Evolutionary conservation across 345 rosid species (phyloP).

Genomic region (Eutrema japonicum): DNA sequence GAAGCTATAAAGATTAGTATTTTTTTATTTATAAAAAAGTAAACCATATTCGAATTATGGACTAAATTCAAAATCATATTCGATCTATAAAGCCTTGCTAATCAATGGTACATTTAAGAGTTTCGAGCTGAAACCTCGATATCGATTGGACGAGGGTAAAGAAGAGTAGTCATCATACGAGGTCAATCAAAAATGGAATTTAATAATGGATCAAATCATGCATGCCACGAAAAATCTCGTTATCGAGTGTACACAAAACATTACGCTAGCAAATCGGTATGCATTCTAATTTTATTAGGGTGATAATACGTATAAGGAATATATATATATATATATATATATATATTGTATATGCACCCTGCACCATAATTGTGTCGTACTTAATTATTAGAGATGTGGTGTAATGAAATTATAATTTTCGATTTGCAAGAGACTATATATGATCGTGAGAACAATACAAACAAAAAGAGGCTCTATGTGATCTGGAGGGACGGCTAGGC

Average conservation of each 20-base stretch:
- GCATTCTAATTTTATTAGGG: not conserved
- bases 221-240: slow-evolving; percentile 27
- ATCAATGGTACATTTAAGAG: not conserved
- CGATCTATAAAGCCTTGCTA: not conserved
- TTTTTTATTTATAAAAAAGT: no score
- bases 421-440: not conserved
- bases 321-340: not conserved
- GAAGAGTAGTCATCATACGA: slow-evolving; percentile 8
- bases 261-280: slow-evolving; percentile 6
- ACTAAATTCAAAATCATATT: no score
- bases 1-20: not conserved
- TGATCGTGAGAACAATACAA: slow-evolving; percentile 15
- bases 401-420: slow-evolving; percentile 18
- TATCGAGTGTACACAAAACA: slow-evolving; percentile 23
- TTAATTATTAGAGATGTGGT: slow-evolving; percentile 29
- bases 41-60: slow-evolving; percentile 3
- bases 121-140: not conserved
- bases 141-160: slow-evolving; percentile 10
- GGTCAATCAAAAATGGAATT: slow-evolving; percentile 23
- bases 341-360: not conserved
- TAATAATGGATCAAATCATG: slow-evolving; percentile 32
- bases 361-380: slow-evolving; percentile 17
- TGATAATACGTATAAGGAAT: slow-evolving; percentile 1
- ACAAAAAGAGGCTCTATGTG: slow-evolving; percentile 8
- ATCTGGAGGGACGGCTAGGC: slow-evolving; percentile 38